Conservation (phyloP, 768 basidiomycete genomes). For the Kwoniella pini region DNA sequence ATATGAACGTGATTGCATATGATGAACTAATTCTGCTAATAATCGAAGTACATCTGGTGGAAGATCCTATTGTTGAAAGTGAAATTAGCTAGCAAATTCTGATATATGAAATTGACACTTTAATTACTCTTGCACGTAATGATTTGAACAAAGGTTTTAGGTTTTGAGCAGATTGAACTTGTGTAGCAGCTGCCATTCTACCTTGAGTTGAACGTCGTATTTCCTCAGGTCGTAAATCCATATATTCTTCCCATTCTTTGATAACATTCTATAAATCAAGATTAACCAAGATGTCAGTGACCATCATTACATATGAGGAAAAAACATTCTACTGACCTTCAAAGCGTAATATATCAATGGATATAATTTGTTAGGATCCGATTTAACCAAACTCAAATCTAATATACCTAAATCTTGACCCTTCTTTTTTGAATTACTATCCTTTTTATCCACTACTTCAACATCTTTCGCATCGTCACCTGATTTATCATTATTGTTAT, state of each 20-base stretch:
- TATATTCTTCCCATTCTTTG: constrained; percentile 94
- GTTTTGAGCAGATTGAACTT: constrained; percentile 93
- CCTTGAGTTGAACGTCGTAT: constrained; percentile 88
- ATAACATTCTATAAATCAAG: constrained; percentile 62
- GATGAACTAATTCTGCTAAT: constrained; percentile 89
- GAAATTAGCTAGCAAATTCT: too few relatives aligned
- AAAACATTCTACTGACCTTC: constrained; percentile 58
- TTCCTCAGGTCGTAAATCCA: constrained; percentile 88
- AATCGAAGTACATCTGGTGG: constrained; percentile 78
- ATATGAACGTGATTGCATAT: constrained; percentile 96
- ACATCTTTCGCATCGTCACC: constrained; percentile 7
- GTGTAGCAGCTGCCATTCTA: constrained; percentile 89
- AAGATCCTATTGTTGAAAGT: too few relatives aligned
- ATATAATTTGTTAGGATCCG: constrained; percentile 91
- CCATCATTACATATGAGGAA: background rate
- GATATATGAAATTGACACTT: too few relatives aligned
- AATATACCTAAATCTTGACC: constrained; percentile 61
- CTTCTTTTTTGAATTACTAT: constrained; percentile 56
- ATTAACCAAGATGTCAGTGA: background rate
- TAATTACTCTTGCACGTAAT: constrained; percentile 75
- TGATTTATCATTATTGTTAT: background rate
- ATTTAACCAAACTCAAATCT: constrained; percentile 78
- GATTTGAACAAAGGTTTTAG: constrained; percentile 94
- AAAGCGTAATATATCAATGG: constrained; percentile 95
- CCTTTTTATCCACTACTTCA: constrained; percentile 57